Evolutionary conservation across 768 basidiomycete genomes (phyloP).

Genomic region (Boletus tomentosulus): DNA sequence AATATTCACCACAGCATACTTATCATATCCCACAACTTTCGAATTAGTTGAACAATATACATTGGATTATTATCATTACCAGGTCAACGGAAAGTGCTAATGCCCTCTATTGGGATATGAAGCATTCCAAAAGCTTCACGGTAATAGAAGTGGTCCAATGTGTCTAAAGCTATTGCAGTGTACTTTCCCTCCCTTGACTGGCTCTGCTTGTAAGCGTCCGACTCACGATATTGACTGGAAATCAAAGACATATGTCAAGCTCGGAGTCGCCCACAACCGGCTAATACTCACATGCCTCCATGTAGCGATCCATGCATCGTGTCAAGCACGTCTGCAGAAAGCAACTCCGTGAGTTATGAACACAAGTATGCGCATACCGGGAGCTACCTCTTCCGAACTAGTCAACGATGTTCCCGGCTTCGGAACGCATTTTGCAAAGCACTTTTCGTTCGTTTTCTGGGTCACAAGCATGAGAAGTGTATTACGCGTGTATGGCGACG

Average conservation of each 20-base stretch:
- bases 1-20: slow-evolving; percentile 12
- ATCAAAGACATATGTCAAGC: slow-evolving; percentile 2
- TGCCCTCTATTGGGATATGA: not conserved
- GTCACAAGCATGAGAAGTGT: not conserved
- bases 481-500: not conserved
- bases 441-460: slow-evolving; percentile 78
- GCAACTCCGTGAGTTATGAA: not conserved
- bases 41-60: slow-evolving; percentile 15
- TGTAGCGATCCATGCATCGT: slow-evolving; percentile 74
- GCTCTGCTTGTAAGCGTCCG: slow-evolving; percentile 60
- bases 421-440: slow-evolving; percentile 70
- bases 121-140: not conserved
- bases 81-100: not conserved
- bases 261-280: not conserved
- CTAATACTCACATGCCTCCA: slow-evolving; percentile 72
- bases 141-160: not conserved
- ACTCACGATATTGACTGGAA: slow-evolving; percentile 75
- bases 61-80: slow-evolving; percentile 5
- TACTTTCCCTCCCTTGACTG: slow-evolving; percentile 23
- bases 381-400: slow-evolving; percentile 63
- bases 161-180: slow-evolving; percentile 3
- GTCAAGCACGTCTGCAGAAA: slow-evolving; percentile 61
- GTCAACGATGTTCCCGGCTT: slow-evolving; percentile 71
- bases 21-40: slow-evolving; percentile 3
- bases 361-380: not conserved